phyloP scores from a whole-genome alignment of 2,329 filamentous ascomycete genomes.

The Endoconidiophora laricicola region DNA sequence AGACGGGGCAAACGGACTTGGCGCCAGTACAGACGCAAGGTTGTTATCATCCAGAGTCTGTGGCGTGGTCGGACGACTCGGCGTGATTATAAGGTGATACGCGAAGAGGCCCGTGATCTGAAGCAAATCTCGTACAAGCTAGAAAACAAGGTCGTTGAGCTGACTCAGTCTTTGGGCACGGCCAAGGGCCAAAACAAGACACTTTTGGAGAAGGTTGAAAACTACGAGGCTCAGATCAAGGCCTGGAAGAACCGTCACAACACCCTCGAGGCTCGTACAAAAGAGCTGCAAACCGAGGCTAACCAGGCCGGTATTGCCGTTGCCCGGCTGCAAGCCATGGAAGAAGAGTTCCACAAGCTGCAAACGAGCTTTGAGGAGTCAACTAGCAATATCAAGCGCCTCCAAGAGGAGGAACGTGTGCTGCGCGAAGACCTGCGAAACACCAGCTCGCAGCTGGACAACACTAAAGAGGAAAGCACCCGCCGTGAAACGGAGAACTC shows the following conservation, averaged over 20 bases:
- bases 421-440: conserved; percentile 67
- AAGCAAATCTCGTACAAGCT: conserved; percentile 99
- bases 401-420: conserved; percentile 85
- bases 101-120: conserved; percentile 91
- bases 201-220: conserved; percentile 75
- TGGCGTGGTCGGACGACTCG: conserved; percentile 78
- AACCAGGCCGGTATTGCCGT: conserved; percentile 95
- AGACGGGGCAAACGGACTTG: conserved; percentile 63
- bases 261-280: conserved; percentile 71
- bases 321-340: conserved; percentile 76
- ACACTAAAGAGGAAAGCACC: conserved; percentile 55
- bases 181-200: conserved; percentile 92
- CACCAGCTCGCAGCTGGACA: conserved; percentile 67
- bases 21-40: conserved; percentile 78
- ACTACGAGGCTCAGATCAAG: conserved; percentile 89
- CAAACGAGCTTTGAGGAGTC: conserved; percentile 84
- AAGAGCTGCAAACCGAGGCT: conserved; percentile 88
- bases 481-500: conserved; percentile 73
- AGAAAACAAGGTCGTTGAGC: conserved; percentile 97
- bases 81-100: conserved; percentile 71
- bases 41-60: conserved; percentile 76
- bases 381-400: conserved; percentile 71
- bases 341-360: conserved; percentile 87
- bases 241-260: conserved; percentile 91
- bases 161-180: conserved; percentile 82